Evolutionary conservation across 2,329 filamentous ascomycete species (phyloP).

Genomic region (Epichloe uncinata): DNA sequence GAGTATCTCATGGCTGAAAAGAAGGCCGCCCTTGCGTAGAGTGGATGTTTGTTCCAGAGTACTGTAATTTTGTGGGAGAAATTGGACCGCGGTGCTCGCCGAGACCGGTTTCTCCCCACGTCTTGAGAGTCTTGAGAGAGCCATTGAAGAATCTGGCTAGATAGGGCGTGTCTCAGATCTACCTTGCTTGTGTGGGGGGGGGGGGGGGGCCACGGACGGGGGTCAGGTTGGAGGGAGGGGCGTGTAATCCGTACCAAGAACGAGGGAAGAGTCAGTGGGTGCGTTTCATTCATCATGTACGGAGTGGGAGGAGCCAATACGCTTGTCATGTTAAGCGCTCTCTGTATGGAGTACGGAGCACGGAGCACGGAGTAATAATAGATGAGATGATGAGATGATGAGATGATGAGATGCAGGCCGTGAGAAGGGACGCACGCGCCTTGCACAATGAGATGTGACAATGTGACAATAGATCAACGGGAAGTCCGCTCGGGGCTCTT

Average conservation of each 20-base stretch:
- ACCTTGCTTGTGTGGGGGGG: background rate
- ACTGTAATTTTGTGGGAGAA: background rate
- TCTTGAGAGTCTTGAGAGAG: background rate
- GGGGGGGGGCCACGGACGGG: too few relatives aligned
- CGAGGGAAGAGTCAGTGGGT: background rate
- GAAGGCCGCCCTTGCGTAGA: background rate
- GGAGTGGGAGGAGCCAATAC: background rate
- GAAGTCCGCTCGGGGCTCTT: background rate
- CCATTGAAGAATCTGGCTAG: background rate
- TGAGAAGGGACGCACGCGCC: background rate
- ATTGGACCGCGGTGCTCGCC: background rate
- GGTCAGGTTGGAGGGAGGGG: too few relatives aligned
- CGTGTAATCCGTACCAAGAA: too few relatives aligned
- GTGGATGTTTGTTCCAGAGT: slow-evolving; percentile 2
- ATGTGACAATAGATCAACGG: too few relatives aligned
- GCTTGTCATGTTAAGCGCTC: background rate
- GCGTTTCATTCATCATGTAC: background rate
- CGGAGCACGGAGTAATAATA: too few relatives aligned
- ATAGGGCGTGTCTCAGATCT: background rate
- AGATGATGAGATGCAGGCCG: background rate
- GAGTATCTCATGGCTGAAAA: background rate
- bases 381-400: background rate
- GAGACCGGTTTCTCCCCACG: background rate
- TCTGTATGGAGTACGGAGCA: background rate
- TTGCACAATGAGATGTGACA: too few relatives aligned